Evolutionary conservation across 2,329 filamentous ascomycete species (phyloP).

Genomic region (Xylaria sp.): DNA sequence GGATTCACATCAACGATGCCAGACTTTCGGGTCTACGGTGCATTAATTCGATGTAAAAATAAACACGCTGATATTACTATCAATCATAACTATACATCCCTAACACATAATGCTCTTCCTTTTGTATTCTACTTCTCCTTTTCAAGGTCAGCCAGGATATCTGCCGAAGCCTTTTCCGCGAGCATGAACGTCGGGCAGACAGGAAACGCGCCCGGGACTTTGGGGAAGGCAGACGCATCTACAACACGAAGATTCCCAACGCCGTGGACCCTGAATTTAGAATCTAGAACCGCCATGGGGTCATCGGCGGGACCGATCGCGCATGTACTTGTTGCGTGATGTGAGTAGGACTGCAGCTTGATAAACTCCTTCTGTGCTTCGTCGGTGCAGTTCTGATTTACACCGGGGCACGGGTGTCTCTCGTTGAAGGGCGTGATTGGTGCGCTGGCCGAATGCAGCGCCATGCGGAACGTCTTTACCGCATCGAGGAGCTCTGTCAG

Average conservation of each 20-base stretch:
- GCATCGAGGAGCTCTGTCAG: conserved; percentile 56
- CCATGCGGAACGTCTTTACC: conserved; percentile 44
- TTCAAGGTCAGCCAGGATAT: conserved; percentile 52
- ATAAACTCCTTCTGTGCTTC: conserved; percentile 50
- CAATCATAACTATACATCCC: background rate
- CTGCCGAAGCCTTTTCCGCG: conserved; percentile 69
- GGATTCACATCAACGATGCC: background rate
- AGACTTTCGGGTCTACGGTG: background rate
- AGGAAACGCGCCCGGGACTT: conserved; percentile 58
- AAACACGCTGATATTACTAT: background rate
- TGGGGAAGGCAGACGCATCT: conserved; percentile 65
- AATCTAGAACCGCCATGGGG: conserved; percentile 64
- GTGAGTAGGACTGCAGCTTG: conserved; percentile 61
- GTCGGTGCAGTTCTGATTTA: conserved; percentile 52
- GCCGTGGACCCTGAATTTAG: conserved; percentile 64
- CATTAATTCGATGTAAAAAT: background rate
- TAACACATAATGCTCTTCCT: background rate
- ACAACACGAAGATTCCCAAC: conserved; percentile 66
- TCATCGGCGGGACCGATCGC: conserved; percentile 65
- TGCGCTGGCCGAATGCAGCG: conserved; percentile 39
- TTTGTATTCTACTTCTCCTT: background rate
- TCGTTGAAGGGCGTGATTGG: conserved; percentile 46
- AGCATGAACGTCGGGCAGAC: conserved; percentile 65
- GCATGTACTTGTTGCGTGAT: conserved; percentile 66
- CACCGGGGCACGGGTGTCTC: conserved; percentile 47